phyloP scores from a whole-genome alignment of 139 green algal species.

The Gonium pectorale region DNA sequence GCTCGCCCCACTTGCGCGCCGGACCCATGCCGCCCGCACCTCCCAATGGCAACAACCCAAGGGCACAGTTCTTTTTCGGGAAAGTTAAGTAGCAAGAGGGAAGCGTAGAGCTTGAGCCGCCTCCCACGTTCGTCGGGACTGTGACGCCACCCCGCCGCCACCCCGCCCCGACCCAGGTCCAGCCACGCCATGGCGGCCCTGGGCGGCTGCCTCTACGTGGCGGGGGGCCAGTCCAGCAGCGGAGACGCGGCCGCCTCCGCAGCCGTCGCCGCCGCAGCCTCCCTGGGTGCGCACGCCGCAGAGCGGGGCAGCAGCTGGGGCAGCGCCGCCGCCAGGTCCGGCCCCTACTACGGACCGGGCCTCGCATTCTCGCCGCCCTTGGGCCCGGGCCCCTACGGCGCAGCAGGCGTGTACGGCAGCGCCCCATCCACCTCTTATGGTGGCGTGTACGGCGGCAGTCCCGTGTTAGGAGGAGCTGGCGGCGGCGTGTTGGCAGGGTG shows the following conservation, averaged over 20 bases:
- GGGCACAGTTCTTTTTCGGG: too few species aligned
- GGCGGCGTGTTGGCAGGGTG: background rate
- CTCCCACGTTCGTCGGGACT: too few species aligned
- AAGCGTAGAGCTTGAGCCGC: too few species aligned
- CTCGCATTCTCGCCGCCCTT: background rate
- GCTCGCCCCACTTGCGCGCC: too few species aligned
- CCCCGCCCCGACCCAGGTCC: constrained; percentile 41
- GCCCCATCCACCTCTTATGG: background rate
- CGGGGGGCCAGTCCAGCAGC: constrained; percentile 61
- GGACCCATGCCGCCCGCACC: too few species aligned
- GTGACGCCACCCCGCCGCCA: background rate
- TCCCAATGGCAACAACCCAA: too few species aligned
- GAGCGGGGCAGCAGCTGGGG: background rate
- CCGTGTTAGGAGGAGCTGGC: background rate
- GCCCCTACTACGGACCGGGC: background rate
- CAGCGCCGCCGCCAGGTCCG: background rate
- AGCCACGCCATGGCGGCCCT: constrained; percentile 64
- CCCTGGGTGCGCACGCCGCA: background rate
- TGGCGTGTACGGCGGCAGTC: too few species aligned
- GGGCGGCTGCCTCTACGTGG: constrained; percentile 65
- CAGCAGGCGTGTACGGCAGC: background rate
- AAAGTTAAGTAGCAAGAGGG: too few species aligned
- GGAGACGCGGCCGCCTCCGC: background rate
- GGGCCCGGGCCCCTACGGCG: background rate
- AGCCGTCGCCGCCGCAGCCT: background rate